Evolutionary conservation across 768 basidiomycete genomes (phyloP).

Genomic region (Xanthoconium stramineum): DNA sequence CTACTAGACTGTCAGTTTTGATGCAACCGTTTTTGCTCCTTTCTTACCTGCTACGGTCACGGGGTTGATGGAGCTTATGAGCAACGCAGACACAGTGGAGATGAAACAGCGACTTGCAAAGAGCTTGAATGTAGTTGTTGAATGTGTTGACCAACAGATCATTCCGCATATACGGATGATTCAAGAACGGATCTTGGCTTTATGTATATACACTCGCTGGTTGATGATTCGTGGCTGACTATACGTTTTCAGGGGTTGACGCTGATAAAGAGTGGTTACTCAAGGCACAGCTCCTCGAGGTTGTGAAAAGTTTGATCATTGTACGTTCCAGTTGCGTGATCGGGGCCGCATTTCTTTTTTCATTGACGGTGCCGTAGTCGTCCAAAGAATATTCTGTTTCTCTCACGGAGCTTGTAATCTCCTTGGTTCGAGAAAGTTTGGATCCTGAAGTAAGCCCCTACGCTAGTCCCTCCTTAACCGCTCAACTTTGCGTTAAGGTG

Average conservation of each 20-base stretch:
- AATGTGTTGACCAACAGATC: slow-evolving; percentile 53
- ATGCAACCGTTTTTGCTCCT: slow-evolving; percentile 61
- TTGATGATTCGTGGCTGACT: slow-evolving; percentile 4
- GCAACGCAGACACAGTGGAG: slow-evolving; percentile 72
- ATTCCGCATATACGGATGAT: slow-evolving; percentile 61
- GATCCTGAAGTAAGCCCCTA: slow-evolving; percentile 48
- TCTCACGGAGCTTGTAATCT: slow-evolving; percentile 54
- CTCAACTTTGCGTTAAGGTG: slow-evolving; percentile 40
- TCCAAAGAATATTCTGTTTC: slow-evolving; percentile 58
- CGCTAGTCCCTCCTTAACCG: not conserved
- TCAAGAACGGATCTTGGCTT: slow-evolving; percentile 57
- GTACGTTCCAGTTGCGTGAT: slow-evolving; percentile 38
- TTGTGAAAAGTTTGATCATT: slow-evolving; percentile 66
- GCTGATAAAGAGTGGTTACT: slow-evolving; percentile 70
- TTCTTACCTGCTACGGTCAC: slow-evolving; percentile 58
- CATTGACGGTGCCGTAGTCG: slow-evolving; percentile 44
- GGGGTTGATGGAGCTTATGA: slow-evolving; percentile 67
- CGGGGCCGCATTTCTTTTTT: not conserved
- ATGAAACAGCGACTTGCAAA: slow-evolving; percentile 71
- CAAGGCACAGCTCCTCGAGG: slow-evolving; percentile 65
- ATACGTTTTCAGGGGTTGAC: slow-evolving; percentile 51
- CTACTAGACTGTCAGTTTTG: slow-evolving; percentile 60
- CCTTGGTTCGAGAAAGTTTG: slow-evolving; percentile 64
- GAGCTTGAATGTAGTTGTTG: slow-evolving; percentile 68
- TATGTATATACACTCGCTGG: slow-evolving; percentile 52